Conservation (phyloP, 1,139 yeast genomes). For the Kurtzmaniella quercitrusa region DNA sequence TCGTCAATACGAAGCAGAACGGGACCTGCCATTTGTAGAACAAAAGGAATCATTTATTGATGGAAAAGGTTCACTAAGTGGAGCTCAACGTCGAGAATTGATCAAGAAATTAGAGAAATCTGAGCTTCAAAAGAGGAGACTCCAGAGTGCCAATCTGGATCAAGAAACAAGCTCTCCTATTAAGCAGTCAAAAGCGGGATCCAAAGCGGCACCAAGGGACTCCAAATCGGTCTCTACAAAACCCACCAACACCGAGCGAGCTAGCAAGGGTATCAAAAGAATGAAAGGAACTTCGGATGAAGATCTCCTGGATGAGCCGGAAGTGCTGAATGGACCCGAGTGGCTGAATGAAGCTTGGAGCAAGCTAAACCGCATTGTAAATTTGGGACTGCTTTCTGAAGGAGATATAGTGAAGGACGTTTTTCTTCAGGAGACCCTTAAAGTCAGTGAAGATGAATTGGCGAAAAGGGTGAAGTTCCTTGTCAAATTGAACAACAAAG, state of each 20-base stretch:
- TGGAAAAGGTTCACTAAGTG: neutral
- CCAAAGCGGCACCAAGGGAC: neutral
- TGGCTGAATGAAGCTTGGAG: conserved; percentile 15
- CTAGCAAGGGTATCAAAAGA: neutral
- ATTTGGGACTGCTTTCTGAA: conserved; percentile 14
- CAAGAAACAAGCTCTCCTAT: too few relatives aligned
- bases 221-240: neutral
- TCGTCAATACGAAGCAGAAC: too few relatives aligned
- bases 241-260: neutral
- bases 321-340: neutral
- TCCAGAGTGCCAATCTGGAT: neutral
- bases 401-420: conserved; percentile 22
- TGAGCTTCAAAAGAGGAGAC: neutral
- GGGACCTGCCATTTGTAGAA: too few relatives aligned
- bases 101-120: conserved; percentile 9
- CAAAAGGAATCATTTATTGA: neutral
- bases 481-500: conserved; percentile 11
- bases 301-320: neutral
- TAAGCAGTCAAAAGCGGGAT: neutral
- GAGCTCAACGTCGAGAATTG: conserved; percentile 9
- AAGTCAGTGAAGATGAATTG: conserved; percentile 15
- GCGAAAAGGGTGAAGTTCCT: conserved; percentile 22
- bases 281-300: neutral
- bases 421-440: conserved; percentile 16
- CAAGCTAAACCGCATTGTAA: conserved; percentile 19